Base-by-base conservation (phyloP, 2,329 filamentous ascomycete species). In the Pseudogymnoascus sp. region DNA sequence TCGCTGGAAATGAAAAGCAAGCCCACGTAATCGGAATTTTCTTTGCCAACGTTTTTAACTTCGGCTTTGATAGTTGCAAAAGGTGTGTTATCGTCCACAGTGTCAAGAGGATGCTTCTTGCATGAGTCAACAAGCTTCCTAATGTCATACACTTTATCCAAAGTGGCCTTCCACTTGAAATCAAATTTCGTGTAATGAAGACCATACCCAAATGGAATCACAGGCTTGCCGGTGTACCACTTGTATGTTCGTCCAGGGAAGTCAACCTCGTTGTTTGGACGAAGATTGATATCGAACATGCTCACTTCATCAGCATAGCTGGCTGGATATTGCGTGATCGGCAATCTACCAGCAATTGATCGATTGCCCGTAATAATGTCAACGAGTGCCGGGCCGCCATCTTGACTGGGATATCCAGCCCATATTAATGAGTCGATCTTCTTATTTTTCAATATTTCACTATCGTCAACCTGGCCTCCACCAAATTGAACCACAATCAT, bases 331-430 rank as follows among this genome's bases (percentile, higher is more conserved):
- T 82, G 77, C 1, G 82, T 85, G 1, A 79, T 71, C 0, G 81
- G 79, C 3, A 85, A 68, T 38, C 82, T 73, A 1, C 80, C 83
- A 6, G 81, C 82, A 2, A 80, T 80, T 0, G 79, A 73, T 2
- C 68, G 70, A 2, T 71, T 72, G 2, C 83, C 83, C 7, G 75
- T 78, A 32, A 86, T 66, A 60, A 85, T 73, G 62, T 84, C 76
- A 57, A 84, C 71, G 9, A 85, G 67, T 0, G 82, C 83, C 7
- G 72, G 70, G 2, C 83, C 83, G 11, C 83, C 83, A 38, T 79
- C 78, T 69, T 86, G 82, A 1, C 83, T 82, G 0, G 83, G 83
- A 61, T 83, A 85, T 0, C 82, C 81, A 0, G 74, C 79, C 83
- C 83, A 85, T 0, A 86, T 65, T 0, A 86, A 67, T 0, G 79